Conservation (phyloP, 2,329 filamentous ascomycete genomes). For the Coniochaeta ligniaria region DNA sequence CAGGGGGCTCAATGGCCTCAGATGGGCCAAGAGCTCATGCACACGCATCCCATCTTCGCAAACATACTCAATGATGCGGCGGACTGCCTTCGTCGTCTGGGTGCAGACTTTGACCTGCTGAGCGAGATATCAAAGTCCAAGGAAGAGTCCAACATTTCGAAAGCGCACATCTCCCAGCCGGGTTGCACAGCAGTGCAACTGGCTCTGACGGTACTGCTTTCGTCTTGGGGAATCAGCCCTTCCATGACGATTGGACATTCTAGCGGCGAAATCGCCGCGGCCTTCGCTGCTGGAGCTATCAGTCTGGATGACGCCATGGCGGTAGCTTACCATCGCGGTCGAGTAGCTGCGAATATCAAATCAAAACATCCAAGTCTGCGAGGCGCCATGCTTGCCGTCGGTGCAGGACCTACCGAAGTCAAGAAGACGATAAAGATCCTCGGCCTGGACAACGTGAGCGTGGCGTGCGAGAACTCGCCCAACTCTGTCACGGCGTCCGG, state of each 20-base stretch:
- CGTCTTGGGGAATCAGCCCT: constrained; percentile 10
- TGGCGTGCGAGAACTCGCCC: constrained; percentile 17
- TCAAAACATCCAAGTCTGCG: background rate
- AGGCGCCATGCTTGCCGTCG: constrained; percentile 18
- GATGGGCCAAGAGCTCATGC: constrained; percentile 18
- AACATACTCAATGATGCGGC: constrained; percentile 13
- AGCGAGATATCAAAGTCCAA: constrained; percentile 17
- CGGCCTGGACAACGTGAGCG: constrained; percentile 8
- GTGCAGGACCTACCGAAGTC: background rate
- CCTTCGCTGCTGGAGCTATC: constrained; percentile 13
- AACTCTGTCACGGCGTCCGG: constrained; percentile 17
- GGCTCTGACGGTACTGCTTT: constrained; percentile 21
- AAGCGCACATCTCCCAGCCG: constrained; percentile 18
- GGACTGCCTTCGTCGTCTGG: constrained; percentile 10
- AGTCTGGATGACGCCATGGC: constrained; percentile 9
- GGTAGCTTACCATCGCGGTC: constrained; percentile 13
- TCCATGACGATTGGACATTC: constrained; percentile 14
- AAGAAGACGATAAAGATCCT: background rate
- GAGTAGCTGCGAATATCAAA: constrained; percentile 8
- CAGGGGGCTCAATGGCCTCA: constrained; percentile 24
- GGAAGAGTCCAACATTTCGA: constrained; percentile 12
- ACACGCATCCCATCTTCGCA: constrained; percentile 13
- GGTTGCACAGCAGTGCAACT: constrained; percentile 28
- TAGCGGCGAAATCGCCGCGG: constrained; percentile 18
- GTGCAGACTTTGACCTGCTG: constrained; percentile 17